Conservation (phyloP, 768 basidiomycete species). For the Boletellus sp. region DNA sequence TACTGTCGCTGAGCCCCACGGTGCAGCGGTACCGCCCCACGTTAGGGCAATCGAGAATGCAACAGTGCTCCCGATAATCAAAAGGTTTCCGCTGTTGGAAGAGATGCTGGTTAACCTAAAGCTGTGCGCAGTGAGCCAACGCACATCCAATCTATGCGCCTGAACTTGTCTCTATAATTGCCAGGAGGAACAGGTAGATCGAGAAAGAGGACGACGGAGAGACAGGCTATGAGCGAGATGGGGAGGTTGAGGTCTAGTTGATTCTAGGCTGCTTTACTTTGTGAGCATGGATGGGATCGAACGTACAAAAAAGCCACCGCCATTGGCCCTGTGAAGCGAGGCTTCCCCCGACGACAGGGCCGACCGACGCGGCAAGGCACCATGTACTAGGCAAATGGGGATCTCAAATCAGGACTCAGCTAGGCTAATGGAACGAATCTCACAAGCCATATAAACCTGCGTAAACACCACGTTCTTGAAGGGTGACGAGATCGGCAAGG, state of each 20-base stretch:
- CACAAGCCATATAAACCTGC: conserved; percentile 25
- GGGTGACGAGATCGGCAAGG: conserved; percentile 41
- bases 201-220: conserved; percentile 26
- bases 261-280: background rate
- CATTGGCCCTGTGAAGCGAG: conserved; percentile 33
- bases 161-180: conserved; percentile 30
- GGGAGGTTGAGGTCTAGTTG: conserved; percentile 39
- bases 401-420: background rate
- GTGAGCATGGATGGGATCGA: background rate
- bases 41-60: conserved; percentile 33
- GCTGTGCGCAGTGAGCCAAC: background rate
- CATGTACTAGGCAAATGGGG: conserved; percentile 22
- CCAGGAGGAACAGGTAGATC: conserved; percentile 34
- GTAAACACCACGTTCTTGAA: conserved; percentile 39
- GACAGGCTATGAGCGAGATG: conserved; percentile 24
- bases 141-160: conserved; percentile 40
- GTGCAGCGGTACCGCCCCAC: conserved; percentile 41
- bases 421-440: background rate
- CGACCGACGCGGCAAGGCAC: conserved; percentile 31
- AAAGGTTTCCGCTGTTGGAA: conserved; percentile 31
- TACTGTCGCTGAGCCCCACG: conserved; percentile 39
- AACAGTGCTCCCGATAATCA: conserved; percentile 31
- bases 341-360: conserved; percentile 36
- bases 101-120: background rate
- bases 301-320: conserved; percentile 44